These are phyloP conservation scores for Pseudogymnoascus pannorum DNA, from an alignment of 2,329 filamentous ascomycete species.

Conservation along the genomic window DNA sequence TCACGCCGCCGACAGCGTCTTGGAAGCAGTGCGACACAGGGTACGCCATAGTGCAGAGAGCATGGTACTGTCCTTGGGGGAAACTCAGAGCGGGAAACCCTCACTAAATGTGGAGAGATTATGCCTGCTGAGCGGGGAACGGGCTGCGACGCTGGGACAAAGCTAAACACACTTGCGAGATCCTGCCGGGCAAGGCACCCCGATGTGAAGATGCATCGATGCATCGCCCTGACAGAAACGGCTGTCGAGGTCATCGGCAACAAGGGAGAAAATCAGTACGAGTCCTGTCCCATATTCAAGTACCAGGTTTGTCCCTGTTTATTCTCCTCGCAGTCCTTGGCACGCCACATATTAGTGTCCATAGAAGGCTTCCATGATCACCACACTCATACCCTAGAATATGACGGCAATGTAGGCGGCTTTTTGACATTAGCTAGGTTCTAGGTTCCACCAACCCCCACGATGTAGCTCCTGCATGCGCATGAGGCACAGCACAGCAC, in stretches of 20 bases:
- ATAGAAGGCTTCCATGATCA: constrained; percentile 4
- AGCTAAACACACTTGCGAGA: background rate
- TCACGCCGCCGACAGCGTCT: background rate
- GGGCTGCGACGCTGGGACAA: background rate
- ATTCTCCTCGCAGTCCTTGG: background rate
- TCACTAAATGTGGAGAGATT: background rate
- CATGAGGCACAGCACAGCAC: background rate
- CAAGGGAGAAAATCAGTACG: background rate
- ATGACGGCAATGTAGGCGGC: background rate
- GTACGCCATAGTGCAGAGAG: background rate
- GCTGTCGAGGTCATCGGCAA: background rate
- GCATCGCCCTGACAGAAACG: constrained; percentile 1
- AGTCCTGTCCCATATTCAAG: background rate
- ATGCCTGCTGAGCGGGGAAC: background rate
- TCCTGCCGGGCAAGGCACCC: background rate
- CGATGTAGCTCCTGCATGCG: background rate
- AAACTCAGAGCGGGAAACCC: background rate
- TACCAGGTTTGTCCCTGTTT: background rate
- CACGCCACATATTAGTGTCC: background rate
- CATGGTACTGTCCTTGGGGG: background rate
- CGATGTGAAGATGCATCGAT: background rate
- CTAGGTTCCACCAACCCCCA: background rate
- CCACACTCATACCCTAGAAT: background rate
- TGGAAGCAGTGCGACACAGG: background rate
- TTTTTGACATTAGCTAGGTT: background rate